A percentile compares a stretch with the other conserved stretches of the same genome.
Conservation (phyloP, 2,329 filamentous ascomycete genomes). For the Penicillium sp. region DNA sequence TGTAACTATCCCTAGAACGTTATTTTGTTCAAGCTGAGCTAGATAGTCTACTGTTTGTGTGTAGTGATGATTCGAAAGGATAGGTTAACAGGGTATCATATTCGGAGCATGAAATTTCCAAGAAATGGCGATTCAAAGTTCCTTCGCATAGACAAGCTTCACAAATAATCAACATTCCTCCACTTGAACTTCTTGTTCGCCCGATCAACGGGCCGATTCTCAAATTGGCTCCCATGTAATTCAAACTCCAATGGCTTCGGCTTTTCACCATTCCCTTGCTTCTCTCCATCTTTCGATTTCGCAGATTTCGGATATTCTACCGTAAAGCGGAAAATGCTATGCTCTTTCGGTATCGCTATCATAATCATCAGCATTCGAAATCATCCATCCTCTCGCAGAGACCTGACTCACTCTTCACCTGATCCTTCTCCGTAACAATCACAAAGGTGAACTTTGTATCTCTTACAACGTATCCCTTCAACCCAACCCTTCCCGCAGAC, state of each 20-base stretch:
- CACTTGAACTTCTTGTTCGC: slow-evolving; percentile 90
- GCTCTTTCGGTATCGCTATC: slow-evolving; percentile 77
- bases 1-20: neutral
- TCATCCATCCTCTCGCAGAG: neutral
- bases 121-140: too few relatives aligned
- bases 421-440: slow-evolving; percentile 69
- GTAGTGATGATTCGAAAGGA: neutral
- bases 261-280: slow-evolving; percentile 22
- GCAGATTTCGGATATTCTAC: slow-evolving; percentile 52
- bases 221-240: slow-evolving; percentile 82
- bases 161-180: slow-evolving; percentile 70
- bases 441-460: slow-evolving; percentile 87
- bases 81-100: neutral
- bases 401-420: slow-evolving; percentile 60
- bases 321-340: slow-evolving; percentile 77
- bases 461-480: slow-evolving; percentile 81
- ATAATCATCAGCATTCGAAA: neutral
- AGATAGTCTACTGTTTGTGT: neutral
- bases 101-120: neutral
- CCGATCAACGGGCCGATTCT: slow-evolving; percentile 76
- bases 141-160: neutral
- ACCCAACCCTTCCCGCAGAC: slow-evolving; percentile 77
- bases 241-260: slow-evolving; percentile 65
- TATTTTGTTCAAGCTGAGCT: neutral
- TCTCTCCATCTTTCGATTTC: slow-evolving; percentile 18